phyloP scores from a whole-genome alignment of 441 rosid species.

The Sinapis alba region DNA sequence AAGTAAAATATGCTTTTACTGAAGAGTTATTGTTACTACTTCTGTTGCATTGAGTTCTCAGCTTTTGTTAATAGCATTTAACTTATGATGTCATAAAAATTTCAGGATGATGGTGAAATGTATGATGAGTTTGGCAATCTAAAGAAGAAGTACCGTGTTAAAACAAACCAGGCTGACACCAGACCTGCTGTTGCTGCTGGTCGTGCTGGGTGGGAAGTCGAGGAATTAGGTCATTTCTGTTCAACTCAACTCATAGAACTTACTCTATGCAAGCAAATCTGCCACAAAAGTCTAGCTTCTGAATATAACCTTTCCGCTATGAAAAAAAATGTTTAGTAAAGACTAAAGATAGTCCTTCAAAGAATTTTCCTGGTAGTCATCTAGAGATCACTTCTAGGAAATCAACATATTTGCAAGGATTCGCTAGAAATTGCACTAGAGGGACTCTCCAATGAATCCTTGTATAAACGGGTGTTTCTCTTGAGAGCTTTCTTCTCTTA shows the following conservation, averaged over 20 bases:
- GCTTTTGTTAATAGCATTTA: conserved; percentile 18
- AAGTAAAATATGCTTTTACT: conserved; percentile 50
- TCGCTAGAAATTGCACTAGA: neutral
- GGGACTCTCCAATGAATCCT: neutral
- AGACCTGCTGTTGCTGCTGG: conserved; percentile 76
- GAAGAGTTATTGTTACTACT: neutral
- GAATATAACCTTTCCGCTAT: neutral
- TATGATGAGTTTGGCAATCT: conserved; percentile 98
- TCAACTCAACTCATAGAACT: neutral
- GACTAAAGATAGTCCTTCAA: neutral
- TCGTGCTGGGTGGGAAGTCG: conserved; percentile 99
- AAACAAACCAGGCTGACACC: conserved; percentile 74
- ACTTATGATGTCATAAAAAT: conserved; percentile 17
- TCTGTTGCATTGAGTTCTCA: neutral
- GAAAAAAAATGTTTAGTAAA: neutral
- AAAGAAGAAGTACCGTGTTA: conserved; percentile 93
- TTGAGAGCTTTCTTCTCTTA: neutral
- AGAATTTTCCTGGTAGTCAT: neutral
- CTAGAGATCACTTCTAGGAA: neutral
- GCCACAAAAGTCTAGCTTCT: neutral
- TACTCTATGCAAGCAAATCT: neutral
- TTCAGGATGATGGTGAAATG: conserved; percentile 95
- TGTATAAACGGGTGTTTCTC: neutral
- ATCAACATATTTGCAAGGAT: neutral
- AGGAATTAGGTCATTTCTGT: conserved; percentile 68